Base-by-base conservation (phyloP, 2,329 filamentous ascomycete genomes). In the Alternaria incomplexa region DNA sequence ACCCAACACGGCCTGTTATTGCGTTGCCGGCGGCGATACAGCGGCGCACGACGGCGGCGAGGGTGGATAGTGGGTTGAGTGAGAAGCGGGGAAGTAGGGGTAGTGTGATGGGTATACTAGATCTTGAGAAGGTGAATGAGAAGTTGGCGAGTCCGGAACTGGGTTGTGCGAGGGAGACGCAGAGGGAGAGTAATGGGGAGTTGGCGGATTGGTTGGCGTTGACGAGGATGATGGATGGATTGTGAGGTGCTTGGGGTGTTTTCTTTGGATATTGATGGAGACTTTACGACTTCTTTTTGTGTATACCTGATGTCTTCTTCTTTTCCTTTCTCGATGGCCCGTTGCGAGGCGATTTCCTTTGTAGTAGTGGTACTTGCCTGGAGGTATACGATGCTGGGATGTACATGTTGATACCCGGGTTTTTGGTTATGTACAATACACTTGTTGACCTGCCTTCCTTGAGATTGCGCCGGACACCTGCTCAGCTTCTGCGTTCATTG, bases 191-290 rank as follows among this genome's bases (percentile, higher is more conserved):
- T 50, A 62, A 46, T 44, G 64, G 50, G 28, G 66, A 68, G 50
- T 47, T 68, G 20, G 50, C 58, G n/a, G 58, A 63, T 36, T 71
- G 69, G 69, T 40, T 71, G 46, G 63, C 62, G 3, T 25, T 71
- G 45, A 69, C 60, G 43, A 61, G 53, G 47, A 54, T 65, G 62
- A 45, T 71, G 56, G 69, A 67, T 22, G 58, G 55, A 3, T 26
- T 68, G 32, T 63, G 40, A 58, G 46, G 5, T n/a, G n/a, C n/a
- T n/a, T n/a, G n/a, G 23, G 23, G 30, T 30, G 40, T 7, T 45
- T 23, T 46, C 22, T 22, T 45, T n/a, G n/a, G n/a, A n/a, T n/a
- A n/a, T n/a, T n/a, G n/a, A n/a, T n/a, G n/a, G 43, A 6, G 6
- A 22, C 8, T 45, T 45, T 4, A 40, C n/a, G 36, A 45, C 7